Evolutionary conservation across 2,329 filamentous ascomycete species (phyloP).

Genomic region (Penicillium sp.): DNA sequence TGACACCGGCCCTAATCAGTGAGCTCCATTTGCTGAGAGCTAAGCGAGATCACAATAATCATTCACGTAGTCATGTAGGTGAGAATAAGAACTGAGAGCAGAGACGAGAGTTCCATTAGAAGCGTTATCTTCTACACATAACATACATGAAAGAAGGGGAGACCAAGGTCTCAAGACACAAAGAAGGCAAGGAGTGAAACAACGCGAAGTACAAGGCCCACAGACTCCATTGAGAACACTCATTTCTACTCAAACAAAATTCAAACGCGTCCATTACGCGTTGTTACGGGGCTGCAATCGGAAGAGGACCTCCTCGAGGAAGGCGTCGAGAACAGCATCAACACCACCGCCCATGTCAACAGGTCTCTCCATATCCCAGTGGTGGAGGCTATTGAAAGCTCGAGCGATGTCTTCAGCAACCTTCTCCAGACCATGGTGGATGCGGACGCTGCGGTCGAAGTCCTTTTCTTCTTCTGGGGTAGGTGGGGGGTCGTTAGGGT

Average conservation of each 20-base stretch:
- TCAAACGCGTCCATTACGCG: not conserved
- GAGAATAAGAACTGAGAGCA: not conserved
- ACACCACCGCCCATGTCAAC: slow-evolving; percentile 94
- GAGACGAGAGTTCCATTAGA: not conserved
- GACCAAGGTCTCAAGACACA: not conserved
- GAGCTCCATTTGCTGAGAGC: not conserved
- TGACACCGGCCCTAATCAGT: not conserved
- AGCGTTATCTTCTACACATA: not conserved
- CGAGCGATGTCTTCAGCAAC: slow-evolving; percentile 78
- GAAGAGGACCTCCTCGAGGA: slow-evolving; percentile 90
- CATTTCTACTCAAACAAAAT: not conserved
- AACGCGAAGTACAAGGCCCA: not conserved
- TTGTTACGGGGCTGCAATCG: slow-evolving; percentile 71
- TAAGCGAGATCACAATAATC: not conserved
- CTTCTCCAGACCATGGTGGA: slow-evolving; percentile 23
- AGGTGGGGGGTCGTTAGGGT: slow-evolving; percentile 17
- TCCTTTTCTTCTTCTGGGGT: slow-evolving; percentile 20
- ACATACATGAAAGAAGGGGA: not conserved
- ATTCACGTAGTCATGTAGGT: not conserved
- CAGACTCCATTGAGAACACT: not conserved
- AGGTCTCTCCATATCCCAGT: slow-evolving; percentile 78
- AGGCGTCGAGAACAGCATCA: slow-evolving; percentile 81
- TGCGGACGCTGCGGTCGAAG: slow-evolving; percentile 20
- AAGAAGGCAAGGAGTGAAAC: not conserved
- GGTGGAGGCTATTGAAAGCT: slow-evolving; percentile 85